phyloP scores from a whole-genome alignment of 2,329 filamentous ascomycete species.

The Penicillium rolfsii region DNA sequence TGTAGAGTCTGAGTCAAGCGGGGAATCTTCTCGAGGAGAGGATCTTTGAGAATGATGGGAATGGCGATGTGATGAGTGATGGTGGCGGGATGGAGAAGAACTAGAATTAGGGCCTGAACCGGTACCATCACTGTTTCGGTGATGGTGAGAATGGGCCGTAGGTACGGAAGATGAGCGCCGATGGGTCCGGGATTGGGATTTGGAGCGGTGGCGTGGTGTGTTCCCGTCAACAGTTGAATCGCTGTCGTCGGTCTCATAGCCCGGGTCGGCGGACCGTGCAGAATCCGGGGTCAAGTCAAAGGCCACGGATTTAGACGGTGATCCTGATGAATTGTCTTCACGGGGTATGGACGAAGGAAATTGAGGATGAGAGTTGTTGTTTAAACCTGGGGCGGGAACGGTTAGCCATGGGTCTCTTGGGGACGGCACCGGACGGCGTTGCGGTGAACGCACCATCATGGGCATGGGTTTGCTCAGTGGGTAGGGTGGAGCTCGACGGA shows the following conservation, averaged over 20 bases:
- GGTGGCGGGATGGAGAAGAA: neutral
- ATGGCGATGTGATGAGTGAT: conserved; percentile 1
- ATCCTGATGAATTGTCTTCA: conserved; percentile 30
- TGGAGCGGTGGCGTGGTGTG: conserved; percentile 29
- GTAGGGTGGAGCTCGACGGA: conserved; percentile 39
- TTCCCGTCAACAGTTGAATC: conserved; percentile 39
- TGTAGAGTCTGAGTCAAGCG: conserved; percentile 47
- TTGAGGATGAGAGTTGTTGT: conserved; percentile 23
- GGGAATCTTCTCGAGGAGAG: neutral
- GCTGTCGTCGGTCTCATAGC: conserved; percentile 51
- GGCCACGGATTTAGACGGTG: conserved; percentile 38
- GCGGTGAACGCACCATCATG: conserved; percentile 49
- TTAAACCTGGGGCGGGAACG: conserved; percentile 16
- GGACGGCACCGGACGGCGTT: conserved; percentile 8
- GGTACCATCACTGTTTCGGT: conserved; percentile 7
- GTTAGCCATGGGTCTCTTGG: conserved; percentile 13
- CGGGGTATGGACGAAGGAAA: conserved; percentile 16
- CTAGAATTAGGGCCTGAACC: neutral
- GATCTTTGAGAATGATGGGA: conserved; percentile 1
- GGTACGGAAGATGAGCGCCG: conserved; percentile 33
- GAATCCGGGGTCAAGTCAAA: conserved; percentile 34
- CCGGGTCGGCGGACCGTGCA: conserved; percentile 28
- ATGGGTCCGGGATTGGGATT: conserved; percentile 20
- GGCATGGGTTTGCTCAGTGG: conserved; percentile 42
- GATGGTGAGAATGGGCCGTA: conserved; percentile 7